Conservation (phyloP, 176 grass and related monocot species). For the Aegilops longissima region DNA sequence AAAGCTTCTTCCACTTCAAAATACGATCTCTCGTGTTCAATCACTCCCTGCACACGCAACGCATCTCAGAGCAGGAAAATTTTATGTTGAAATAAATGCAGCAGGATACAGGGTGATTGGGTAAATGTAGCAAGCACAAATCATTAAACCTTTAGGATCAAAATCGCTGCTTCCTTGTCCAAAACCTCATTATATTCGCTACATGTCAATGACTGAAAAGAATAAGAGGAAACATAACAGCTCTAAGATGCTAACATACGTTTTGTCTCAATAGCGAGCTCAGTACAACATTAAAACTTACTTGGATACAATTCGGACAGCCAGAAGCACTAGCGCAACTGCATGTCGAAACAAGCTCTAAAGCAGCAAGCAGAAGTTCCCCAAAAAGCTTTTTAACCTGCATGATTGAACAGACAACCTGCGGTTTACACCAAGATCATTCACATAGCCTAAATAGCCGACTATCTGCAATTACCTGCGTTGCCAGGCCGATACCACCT, state of each 20-base stretch:
- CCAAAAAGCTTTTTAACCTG: slow-evolving; percentile 67
- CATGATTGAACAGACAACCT: slow-evolving; percentile 10
- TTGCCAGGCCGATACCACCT: slow-evolving; percentile 69
- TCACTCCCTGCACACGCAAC: slow-evolving; percentile 40
- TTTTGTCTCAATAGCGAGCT: background rate
- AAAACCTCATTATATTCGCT: slow-evolving; percentile 85
- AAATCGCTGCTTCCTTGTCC: slow-evolving; percentile 69
- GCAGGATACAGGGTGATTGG: background rate
- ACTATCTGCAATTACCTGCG: slow-evolving; percentile 48
- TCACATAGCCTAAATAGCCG: background rate
- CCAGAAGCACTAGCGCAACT: slow-evolving; percentile 47
- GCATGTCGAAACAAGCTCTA: slow-evolving; percentile 71
- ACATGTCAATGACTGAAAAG: slow-evolving; percentile 64
- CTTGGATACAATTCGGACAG: slow-evolving; percentile 86
- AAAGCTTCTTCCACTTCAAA: slow-evolving; percentile 40
- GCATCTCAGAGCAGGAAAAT: background rate
- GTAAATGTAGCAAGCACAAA: background rate
- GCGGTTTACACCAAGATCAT: background rate
- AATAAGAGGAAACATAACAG: background rate
- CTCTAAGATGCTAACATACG: background rate
- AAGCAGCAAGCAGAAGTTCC: slow-evolving; percentile 64
- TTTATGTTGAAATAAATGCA: background rate
- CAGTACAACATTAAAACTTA: background rate
- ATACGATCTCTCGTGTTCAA: slow-evolving; percentile 57
- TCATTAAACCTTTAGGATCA: slow-evolving; percentile 62